These are phyloP conservation scores for Xanthoceras sorbifolium DNA, from an alignment of 345 rosid species.

Conservation along the genomic window DNA sequence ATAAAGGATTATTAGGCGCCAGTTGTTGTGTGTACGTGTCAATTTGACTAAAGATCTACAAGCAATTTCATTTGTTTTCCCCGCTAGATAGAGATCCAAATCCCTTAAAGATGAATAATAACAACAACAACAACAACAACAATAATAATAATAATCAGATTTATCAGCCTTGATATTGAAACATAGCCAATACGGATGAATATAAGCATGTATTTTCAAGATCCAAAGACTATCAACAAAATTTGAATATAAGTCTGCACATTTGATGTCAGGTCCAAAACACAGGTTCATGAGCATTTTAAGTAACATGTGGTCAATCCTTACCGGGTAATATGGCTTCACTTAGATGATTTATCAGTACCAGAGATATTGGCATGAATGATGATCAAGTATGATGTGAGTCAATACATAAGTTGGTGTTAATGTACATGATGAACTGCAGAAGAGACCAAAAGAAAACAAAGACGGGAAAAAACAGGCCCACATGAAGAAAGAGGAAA, in stretches of 20 bases:
- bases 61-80: not conserved
- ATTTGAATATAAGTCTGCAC: not conserved
- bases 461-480: not conserved
- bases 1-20: not conserved
- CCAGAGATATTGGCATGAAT: not conserved
- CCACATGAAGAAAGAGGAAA: constrained; percentile 48
- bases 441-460: not conserved
- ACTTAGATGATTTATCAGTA: constrained; percentile 4
- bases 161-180: not conserved
- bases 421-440: not conserved
- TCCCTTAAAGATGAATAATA: constrained; percentile 2
- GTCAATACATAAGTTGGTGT: not conserved
- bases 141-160: not conserved
- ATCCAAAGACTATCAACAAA: not conserved
- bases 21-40: not conserved
- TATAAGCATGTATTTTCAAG: not conserved
- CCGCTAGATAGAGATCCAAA: not conserved
- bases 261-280: not conserved
- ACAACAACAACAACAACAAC: too few relatives aligned
- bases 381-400: not conserved
- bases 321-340: not conserved
- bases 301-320: not conserved
- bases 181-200: not conserved
- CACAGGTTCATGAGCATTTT: constrained; percentile 4
- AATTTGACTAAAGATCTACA: not conserved